Percentiles rank a stretch among this genome's conserved stretches.
phyloP scores from a whole-genome alignment of 179 eudicot genomes.

The Amaranthus tricolor region DNA sequence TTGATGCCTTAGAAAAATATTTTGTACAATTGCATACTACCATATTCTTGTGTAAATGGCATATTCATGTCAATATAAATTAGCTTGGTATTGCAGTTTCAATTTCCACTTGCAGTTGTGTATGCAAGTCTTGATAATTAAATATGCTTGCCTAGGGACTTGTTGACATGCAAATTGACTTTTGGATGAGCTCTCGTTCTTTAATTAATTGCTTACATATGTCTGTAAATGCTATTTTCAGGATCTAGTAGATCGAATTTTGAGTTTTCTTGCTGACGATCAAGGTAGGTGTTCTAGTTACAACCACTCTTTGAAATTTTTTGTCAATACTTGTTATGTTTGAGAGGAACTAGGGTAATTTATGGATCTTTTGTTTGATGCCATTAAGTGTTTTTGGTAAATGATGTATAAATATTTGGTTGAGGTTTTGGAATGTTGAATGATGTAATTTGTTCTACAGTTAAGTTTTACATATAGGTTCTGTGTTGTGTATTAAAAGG shows the following conservation, averaged over 20 bases:
- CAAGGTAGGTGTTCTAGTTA: conserved; percentile 49
- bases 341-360: not conserved
- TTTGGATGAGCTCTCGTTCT: conserved; percentile 2
- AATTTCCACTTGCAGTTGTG: not conserved
- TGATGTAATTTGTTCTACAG: not conserved
- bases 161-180: not conserved
- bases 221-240: conserved; percentile 24
- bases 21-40: not conserved
- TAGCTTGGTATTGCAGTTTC: not conserved
- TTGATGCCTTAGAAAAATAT: not conserved
- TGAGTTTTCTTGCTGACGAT: conserved; percentile 67
- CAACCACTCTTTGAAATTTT: conserved; percentile 3
- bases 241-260: conserved; percentile 89
- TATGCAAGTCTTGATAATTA: not conserved
- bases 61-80: not conserved
- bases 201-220: conserved; percentile 4
- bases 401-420: not conserved
- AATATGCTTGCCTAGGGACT: not conserved
- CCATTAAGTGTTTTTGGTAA: not conserved
- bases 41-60: not conserved
- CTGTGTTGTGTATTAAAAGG: not conserved
- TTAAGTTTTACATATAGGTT: not conserved
- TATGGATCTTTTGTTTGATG: not conserved
- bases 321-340: conserved; percentile 1
- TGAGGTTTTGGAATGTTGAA: not conserved